Percentiles rank a stretch among this genome's conserved stretches.
These are phyloP conservation scores for Azolla pinnata DNA, from an alignment of 75 land plant genomes.

Conservation along the genomic window DNA sequence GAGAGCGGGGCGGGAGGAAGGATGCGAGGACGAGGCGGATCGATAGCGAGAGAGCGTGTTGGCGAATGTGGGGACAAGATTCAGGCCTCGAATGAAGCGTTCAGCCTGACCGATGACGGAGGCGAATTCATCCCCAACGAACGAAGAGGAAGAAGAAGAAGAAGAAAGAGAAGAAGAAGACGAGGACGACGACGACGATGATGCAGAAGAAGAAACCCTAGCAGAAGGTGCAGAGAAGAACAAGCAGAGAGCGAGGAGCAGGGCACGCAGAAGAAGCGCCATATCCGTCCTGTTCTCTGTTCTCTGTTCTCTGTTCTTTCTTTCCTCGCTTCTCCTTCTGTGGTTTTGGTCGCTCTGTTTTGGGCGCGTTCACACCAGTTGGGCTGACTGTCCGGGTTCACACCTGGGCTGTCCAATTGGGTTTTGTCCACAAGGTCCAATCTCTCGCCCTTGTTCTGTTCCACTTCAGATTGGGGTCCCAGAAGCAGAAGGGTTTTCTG, in stretches of 20 bases:
- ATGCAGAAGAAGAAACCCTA: too few relatives aligned
- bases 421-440: too few relatives aligned
- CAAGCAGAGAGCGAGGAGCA: neutral
- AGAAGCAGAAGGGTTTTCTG: too few relatives aligned
- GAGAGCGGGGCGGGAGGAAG: constrained; percentile 14
- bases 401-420: too few relatives aligned
- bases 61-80: constrained; percentile 42
- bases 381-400: too few relatives aligned
- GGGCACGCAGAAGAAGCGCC: neutral
- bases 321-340: too few relatives aligned
- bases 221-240: too few relatives aligned
- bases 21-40: neutral
- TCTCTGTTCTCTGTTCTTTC: neutral
- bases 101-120: constrained; percentile 40
- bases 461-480: too few relatives aligned
- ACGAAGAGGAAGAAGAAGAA: neutral
- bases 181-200: neutral
- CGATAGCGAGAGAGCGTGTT: neutral
- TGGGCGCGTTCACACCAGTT: too few relatives aligned
- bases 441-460: too few relatives aligned
- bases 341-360: too few relatives aligned
- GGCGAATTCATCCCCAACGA: neutral
- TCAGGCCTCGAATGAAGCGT: constrained; percentile 62
- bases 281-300: neutral
- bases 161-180: neutral